These are phyloP conservation scores for Erythrophleum fordii DNA, from an alignment of 306 rosid genomes.

Conservation along the genomic window DNA sequence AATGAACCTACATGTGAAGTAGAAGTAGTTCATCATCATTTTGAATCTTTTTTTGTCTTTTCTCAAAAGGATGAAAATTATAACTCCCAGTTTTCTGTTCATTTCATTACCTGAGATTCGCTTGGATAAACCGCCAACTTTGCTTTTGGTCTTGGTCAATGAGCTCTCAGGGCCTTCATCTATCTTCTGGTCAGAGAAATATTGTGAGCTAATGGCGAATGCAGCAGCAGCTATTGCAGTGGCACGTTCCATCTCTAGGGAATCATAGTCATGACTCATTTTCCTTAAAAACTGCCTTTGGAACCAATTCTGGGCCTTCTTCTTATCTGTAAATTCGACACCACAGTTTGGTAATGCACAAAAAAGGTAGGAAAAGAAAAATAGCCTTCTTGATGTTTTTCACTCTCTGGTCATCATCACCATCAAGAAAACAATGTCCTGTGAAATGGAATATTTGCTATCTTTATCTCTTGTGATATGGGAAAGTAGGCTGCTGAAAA, in stretches of 20 bases:
- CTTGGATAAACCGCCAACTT: constrained; percentile 48
- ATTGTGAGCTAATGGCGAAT: constrained; percentile 57
- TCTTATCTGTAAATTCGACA: constrained; percentile 57
- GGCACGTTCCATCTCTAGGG: constrained; percentile 52
- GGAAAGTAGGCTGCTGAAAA: not conserved
- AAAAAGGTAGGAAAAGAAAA: not conserved
- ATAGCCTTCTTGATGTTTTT: not conserved
- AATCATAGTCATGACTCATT: constrained; percentile 67
- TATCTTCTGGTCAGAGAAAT: constrained; percentile 40
- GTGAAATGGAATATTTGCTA: constrained; percentile 8
- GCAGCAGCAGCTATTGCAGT: constrained; percentile 82
- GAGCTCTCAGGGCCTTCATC: constrained; percentile 26
- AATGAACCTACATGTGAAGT: constrained; percentile 45
- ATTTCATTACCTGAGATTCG: constrained; percentile 56
- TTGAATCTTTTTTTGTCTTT: not conserved
- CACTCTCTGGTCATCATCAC: constrained; percentile 2
- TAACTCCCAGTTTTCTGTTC: not conserved
- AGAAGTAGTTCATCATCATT: constrained; percentile 12
- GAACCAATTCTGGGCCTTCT: constrained; percentile 61
- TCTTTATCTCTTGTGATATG: not conserved
- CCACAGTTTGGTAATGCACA: constrained; percentile 13
- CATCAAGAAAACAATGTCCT: constrained; percentile 14
- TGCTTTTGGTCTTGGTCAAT: constrained; percentile 42
- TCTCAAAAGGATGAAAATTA: not conserved
- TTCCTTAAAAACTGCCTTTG: constrained; percentile 52